Conservation (phyloP, 441 rosid genomes). For the Kokia cookei region DNA sequence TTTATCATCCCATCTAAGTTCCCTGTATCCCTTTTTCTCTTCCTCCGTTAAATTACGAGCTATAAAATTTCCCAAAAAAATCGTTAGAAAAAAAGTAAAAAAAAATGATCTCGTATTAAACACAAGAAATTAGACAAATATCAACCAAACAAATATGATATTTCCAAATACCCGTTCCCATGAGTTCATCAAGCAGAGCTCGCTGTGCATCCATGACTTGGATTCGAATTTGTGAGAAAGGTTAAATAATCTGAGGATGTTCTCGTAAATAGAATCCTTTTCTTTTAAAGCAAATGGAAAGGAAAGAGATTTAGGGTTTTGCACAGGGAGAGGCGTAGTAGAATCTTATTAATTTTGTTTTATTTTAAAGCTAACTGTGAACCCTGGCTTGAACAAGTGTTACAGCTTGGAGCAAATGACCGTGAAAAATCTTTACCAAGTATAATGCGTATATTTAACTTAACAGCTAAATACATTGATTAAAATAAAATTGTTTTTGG, state of each 20-base stretch:
- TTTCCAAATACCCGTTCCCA: constrained; percentile 72
- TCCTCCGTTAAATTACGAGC: constrained; percentile 93
- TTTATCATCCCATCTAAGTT: constrained; percentile 87
- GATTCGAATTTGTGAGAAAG: not conserved
- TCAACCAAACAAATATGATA: not conserved
- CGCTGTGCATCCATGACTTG: constrained; percentile 84
- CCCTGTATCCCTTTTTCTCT: constrained; percentile 78
- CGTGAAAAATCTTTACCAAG: no score
- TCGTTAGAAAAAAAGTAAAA: not conserved
- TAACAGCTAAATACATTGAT: no score
- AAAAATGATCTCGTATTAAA: not conserved
- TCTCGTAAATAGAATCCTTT: not conserved
- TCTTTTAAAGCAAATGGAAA: not conserved
- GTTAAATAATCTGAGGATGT: not conserved
- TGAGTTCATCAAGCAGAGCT: constrained; percentile 94
- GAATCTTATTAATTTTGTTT: not conserved
- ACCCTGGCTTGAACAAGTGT: not conserved
- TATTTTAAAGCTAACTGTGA: not conserved
- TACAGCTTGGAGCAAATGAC: not conserved
- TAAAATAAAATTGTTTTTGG: no score
- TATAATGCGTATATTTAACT: no score
- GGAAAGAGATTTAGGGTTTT: constrained; percentile 1
- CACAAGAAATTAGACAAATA: not conserved
- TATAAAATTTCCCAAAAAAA: constrained; percentile 8
- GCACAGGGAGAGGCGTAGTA: not conserved